phyloP scores from a whole-genome alignment of 495 filamentous ascomycete genomes.

The Ramalina intermedia region DNA sequence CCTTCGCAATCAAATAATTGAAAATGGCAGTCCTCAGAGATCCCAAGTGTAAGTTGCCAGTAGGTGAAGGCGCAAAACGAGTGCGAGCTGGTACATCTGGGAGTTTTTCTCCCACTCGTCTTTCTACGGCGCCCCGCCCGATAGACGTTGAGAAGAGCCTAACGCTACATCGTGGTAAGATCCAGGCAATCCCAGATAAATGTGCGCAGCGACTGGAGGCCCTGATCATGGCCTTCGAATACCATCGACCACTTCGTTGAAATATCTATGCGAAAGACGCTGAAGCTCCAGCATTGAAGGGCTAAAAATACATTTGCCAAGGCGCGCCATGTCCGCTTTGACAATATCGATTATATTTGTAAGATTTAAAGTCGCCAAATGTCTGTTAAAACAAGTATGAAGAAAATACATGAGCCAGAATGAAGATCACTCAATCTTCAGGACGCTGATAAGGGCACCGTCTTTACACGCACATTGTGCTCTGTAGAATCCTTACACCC shows the following conservation, averaged over 20 bases:
- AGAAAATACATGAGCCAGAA: no score
- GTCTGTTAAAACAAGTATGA: no score
- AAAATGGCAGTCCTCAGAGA: conserved; percentile 82
- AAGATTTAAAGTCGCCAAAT: no score
- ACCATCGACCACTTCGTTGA: no score
- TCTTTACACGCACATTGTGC: background rate
- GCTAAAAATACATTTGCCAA: no score
- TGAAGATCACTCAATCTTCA: background rate
- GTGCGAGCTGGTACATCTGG: conserved; percentile 64
- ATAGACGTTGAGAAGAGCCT: conserved; percentile 22
- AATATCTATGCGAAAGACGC: no score
- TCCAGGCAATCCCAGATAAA: conserved; percentile 15
- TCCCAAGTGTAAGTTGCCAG: conserved; percentile 83
- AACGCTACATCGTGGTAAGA: conserved; percentile 24
- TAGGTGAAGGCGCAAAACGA: conserved; percentile 91
- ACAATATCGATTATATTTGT: no score
- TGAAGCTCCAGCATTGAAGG: no score
- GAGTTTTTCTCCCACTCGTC: conserved; percentile 25
- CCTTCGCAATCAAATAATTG: conserved; percentile 78
- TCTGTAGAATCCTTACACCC: background rate
- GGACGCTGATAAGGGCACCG: background rate
- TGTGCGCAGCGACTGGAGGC: no score
- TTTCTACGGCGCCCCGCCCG: conserved; percentile 8
- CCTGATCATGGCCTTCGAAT: no score
- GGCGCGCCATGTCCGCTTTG: no score